Evolutionary conservation across 768 basidiomycete genomes (phyloP).

Genomic region (Paxillus involutus): DNA sequence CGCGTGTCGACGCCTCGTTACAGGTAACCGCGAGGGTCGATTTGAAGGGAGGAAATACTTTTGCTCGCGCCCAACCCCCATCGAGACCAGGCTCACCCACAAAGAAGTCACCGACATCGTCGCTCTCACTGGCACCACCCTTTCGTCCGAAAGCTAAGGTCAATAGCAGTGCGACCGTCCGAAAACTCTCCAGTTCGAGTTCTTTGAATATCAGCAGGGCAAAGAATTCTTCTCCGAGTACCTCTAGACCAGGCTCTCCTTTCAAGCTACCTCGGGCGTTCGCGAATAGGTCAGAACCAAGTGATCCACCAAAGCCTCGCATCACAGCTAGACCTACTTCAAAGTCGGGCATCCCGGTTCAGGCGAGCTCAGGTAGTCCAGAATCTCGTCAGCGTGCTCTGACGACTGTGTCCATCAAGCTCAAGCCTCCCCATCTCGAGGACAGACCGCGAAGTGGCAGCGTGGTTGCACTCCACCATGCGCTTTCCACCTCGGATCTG

Average conservation of each 20-base stretch:
- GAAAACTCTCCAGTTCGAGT: constrained; percentile 25
- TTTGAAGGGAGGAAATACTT: constrained; percentile 33
- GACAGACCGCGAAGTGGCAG: constrained; percentile 34
- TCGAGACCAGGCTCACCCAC: constrained; percentile 53
- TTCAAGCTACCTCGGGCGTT: constrained; percentile 36
- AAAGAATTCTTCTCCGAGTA: constrained; percentile 35
- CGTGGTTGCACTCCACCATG: constrained; percentile 23
- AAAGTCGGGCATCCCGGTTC: constrained; percentile 12
- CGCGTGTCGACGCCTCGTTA: constrained; percentile 14
- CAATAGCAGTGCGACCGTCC: constrained; percentile 49
- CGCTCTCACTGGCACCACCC: constrained; percentile 24
- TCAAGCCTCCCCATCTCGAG: constrained; percentile 29
- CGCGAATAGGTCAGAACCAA: constrained; percentile 29
- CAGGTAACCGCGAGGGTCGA: constrained; percentile 58
- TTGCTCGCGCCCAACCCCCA: constrained; percentile 28
- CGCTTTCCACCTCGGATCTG: constrained; percentile 24
- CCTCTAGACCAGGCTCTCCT: constrained; percentile 43
- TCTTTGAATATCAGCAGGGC: constrained; percentile 13
- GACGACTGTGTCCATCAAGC: constrained; percentile 21
- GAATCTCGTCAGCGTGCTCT: constrained; percentile 33
- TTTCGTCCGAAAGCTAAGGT: constrained; percentile 61
- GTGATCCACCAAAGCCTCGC: constrained; percentile 26
- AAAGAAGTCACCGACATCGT: constrained; percentile 32
- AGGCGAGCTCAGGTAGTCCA: constrained; percentile 7
- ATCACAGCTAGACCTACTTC: constrained; percentile 32